These are phyloP conservation scores for Coemansia sp. DNA, from an alignment of 192 early-diverging fungal species.

Conservation along the genomic window DNA sequence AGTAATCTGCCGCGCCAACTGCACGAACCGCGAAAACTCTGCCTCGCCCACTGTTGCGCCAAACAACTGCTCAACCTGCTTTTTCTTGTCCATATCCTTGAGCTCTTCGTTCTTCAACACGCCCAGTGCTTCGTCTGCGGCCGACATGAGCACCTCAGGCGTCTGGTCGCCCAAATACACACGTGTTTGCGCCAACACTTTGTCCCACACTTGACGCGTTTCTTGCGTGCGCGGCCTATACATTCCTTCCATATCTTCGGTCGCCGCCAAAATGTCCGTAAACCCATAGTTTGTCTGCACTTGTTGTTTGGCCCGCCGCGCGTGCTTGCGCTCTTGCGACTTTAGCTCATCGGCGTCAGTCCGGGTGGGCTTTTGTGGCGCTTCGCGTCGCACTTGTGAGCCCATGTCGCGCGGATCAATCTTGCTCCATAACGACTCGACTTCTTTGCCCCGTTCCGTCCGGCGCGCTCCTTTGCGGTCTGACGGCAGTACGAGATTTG, in stretches of 20 bases:
- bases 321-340: conserved; percentile 14
- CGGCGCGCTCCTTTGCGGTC: conserved; percentile 81
- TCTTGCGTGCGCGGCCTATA: conserved; percentile 92
- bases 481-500: conserved; percentile 94
- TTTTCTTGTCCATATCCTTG: conserved; percentile 90
- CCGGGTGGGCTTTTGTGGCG: conserved; percentile 62
- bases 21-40: conserved; percentile 83
- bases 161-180: conserved; percentile 81
- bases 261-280: conserved; percentile 71
- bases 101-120: conserved; percentile 80
- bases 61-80: conserved; percentile 75
- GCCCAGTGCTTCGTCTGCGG: conserved; percentile 80
- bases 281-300: conserved; percentile 64
- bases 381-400: conserved; percentile 66
- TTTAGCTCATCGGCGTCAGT: conserved; percentile 51
- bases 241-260: conserved; percentile 82
- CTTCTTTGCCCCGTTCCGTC: conserved; percentile 93
- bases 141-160: conserved; percentile 87
- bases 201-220: conserved; percentile 83
- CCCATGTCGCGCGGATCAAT: conserved; percentile 88
- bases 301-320: conserved; percentile 29
- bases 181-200: conserved; percentile 82
- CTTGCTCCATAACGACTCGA: conserved; percentile 86
- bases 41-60: conserved; percentile 68
- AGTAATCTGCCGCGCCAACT: conserved; percentile 92